These are phyloP conservation scores for Hanseniaspora mollemarum DNA, from an alignment of 805 yeast species.

Conservation along the genomic window DNA sequence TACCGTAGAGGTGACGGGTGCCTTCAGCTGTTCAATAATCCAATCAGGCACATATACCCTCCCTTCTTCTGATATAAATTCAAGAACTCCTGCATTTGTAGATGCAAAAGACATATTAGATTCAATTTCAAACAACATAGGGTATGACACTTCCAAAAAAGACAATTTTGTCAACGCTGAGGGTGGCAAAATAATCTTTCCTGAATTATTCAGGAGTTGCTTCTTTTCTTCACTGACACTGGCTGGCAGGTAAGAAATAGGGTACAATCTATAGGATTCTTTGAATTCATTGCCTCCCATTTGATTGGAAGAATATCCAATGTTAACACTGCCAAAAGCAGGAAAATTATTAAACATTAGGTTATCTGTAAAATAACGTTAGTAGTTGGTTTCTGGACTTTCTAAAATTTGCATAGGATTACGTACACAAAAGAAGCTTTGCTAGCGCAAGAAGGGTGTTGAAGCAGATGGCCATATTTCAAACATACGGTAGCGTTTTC, in stretches of 20 bases:
- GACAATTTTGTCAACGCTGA: slow-evolving; percentile 81
- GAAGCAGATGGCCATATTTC: too few relatives aligned
- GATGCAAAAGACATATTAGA: slow-evolving; percentile 49
- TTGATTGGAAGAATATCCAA: slow-evolving; percentile 30
- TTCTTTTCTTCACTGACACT: slow-evolving; percentile 34
- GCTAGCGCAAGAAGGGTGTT: too few relatives aligned
- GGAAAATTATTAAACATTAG: slow-evolving; percentile 26
- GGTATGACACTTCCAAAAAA: slow-evolving; percentile 84
- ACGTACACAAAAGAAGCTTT: slow-evolving; percentile 28
- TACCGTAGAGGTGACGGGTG: slow-evolving; percentile 71
- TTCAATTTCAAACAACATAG: slow-evolving; percentile 79
- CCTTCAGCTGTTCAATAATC: slow-evolving; percentile 74
- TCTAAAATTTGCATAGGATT: slow-evolving; percentile 18
- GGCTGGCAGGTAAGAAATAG: slow-evolving; percentile 65
- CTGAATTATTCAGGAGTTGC: slow-evolving; percentile 81
- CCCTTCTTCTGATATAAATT: slow-evolving; percentile 95
- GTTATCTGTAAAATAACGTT: not conserved
- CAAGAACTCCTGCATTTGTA: slow-evolving; percentile 90
- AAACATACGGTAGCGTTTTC: too few relatives aligned
- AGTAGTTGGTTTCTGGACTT: slow-evolving; percentile 4
- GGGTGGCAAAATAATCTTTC: slow-evolving; percentile 89
- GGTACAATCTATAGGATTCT: slow-evolving; percentile 85
- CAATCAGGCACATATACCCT: slow-evolving; percentile 88
- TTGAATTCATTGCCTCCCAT: slow-evolving; percentile 38
- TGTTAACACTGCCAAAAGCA: slow-evolving; percentile 27